Base-by-base conservation (phyloP, 1,139 yeast species). In the Hanseniaspora uvarum region DNA sequence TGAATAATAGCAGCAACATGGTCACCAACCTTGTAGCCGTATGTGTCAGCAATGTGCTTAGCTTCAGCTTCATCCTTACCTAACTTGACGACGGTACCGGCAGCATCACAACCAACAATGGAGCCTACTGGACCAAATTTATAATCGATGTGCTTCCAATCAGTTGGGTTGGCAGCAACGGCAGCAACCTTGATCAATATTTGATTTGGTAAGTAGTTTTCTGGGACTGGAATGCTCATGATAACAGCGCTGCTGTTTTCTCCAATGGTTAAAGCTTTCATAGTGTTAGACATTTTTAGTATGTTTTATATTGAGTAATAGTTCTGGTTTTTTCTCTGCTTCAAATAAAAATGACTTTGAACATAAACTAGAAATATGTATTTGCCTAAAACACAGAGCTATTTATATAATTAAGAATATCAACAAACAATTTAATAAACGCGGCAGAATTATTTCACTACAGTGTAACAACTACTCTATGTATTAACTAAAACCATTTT, bases 111-210 rank as follows among this genome's bases (percentile, higher is more conserved):
- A 16, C 86, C 86, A 19, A 70, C 63, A 52, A 77, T 72, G 36
- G 73, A 64, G 24, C 81, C 85, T 41, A 72, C 69, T 0, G 67
- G 62, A 21, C 74, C 75, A 56, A 70, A 61, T 7, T 69, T 62
- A 51, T 55, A 64, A 5, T 62, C 71, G 40, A 74, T 63, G 59
- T 81, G 85, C 61, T 81, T 82, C 83, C 84, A 83, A 64, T 85
- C 94, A 14, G 86, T 79, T 46, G 94, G 94, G 63, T 85, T 85
- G 41, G 76, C 72, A 4, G 87, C 88, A 53, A 67, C 74, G 2
- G 89, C 83, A 41, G 69, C 68, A 6, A 80, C 72, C 64, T 79
- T 77, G 57, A 85, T 65, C 40, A 83, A 65, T 10, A 83, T 62
- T 59, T 73, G 72, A 50, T 73, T 71, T 24, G 70, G 71, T 5